Percentiles rank a stretch among this genome's conserved stretches.
Conservation (phyloP, 768 basidiomycete species). For the Floccularia luteovirens region DNA sequence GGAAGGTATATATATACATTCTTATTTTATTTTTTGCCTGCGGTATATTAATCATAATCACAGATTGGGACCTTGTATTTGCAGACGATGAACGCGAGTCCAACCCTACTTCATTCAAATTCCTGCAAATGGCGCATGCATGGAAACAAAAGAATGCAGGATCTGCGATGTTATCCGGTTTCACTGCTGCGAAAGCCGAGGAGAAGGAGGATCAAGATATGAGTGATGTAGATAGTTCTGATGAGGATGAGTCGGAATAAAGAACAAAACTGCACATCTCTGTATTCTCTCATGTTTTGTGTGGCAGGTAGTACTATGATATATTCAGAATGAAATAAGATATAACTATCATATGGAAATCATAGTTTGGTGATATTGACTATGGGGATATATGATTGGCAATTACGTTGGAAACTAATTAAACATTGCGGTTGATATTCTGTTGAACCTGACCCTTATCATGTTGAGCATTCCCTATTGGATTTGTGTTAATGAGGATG, state of each 20-base stretch:
- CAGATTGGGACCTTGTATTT: constrained; percentile 94
- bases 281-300: not conserved
- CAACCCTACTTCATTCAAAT: constrained; percentile 91
- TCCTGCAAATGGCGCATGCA: constrained; percentile 90
- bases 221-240: constrained; percentile 50
- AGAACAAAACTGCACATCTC: constrained; percentile 1
- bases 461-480: constrained; percentile 35
- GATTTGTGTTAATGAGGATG: not conserved
- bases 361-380: too few species aligned
- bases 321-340: too few species aligned
- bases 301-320: too few species aligned
- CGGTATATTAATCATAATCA: not conserved
- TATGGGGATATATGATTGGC: not conserved
- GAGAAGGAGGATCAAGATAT: constrained; percentile 27
- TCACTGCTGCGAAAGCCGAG: constrained; percentile 27
- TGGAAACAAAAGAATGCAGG: constrained; percentile 55
- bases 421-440: constrained; percentile 24
- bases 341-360: too few species aligned
- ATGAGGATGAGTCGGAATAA: constrained; percentile 24
- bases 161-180: constrained; percentile 34
- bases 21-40: not conserved
- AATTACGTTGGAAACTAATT: not conserved
- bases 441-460: constrained; percentile 47
- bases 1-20: constrained; percentile 63
- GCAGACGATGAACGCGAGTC: constrained; percentile 93